These are phyloP conservation scores for Tulasnella sp. DNA, from an alignment of 768 basidiomycete species.

Conservation along the genomic window DNA sequence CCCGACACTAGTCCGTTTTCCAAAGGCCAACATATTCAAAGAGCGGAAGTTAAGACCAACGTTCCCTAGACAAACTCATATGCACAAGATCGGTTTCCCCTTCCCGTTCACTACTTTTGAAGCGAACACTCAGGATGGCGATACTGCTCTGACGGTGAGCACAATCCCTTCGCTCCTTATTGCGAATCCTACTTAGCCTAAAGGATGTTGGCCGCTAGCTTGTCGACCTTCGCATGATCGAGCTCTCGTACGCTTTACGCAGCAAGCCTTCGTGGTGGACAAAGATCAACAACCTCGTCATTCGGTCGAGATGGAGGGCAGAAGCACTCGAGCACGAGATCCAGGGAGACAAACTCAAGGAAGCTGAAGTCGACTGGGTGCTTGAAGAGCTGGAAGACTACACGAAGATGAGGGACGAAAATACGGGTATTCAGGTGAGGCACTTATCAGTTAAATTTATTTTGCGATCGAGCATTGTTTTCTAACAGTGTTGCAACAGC, in stretches of 20 bases:
- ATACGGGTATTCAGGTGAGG: constrained; percentile 3
- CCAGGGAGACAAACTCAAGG: background rate
- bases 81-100: background rate
- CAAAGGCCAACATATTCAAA: background rate
- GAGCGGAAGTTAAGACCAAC: background rate
- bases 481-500: background rate
- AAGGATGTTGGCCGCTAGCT: background rate
- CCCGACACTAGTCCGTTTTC: no score
- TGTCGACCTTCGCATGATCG: constrained; percentile 12
- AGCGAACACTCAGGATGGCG: background rate
- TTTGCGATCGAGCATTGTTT: no score
- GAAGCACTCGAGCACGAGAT: constrained; percentile 14
- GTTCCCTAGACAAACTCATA: background rate
- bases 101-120: background rate
- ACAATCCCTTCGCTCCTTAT: background rate
- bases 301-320: constrained; percentile 11
- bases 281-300: constrained; percentile 8
- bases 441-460: no score
- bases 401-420: background rate
- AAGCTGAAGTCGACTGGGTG: constrained; percentile 12
- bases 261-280: constrained; percentile 17
- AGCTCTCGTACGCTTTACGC: constrained; percentile 19
- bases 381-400: background rate
- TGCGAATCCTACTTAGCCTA: background rate
- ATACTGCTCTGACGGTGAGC: background rate